Base-by-base conservation (phyloP, 2,329 filamentous ascomycete genomes). In the Sarocladium strictum region DNA sequence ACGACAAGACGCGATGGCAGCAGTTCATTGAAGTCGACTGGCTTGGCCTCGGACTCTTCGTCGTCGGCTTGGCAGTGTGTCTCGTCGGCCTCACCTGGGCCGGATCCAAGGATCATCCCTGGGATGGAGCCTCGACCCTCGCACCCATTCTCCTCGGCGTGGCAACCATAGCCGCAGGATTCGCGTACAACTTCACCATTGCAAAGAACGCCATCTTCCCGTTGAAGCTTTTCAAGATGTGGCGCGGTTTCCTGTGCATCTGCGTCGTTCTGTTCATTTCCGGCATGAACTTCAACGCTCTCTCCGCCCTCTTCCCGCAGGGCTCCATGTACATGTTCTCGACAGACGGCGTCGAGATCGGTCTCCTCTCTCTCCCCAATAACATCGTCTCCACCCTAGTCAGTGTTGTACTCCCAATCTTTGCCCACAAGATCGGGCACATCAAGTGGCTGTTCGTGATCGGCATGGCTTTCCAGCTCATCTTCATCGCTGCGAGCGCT, bases 371-470 rank as follows among this genome's bases (percentile, higher is more conserved):
- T n/a, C 35, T 38, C 6, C 35, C 35, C 5, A 38, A 5, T n/a
- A 38, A 38, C 15, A 38, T 38, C 35, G 15, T 38, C 35, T 9
- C 35, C 35, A 38, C 35, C 7, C 5, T 38, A 5, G 35, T 38
- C 35, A 38, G 35, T n/a, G 35, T 38, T 5, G 15, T 38, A 5
- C 35, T 38, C 35, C 35, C 35, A 5, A 38, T 38, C 35, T 38
- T 38, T n/a, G 35, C 35, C 35, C 35, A 38, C 35, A 38, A 38
- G 35, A 38, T 38, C 15, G 35, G 35, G 35, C 35, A 38, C 35
- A 38, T 38, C 35, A 38, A 38, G 35, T 38, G 35, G 35, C 35
- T 10, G 33, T 68, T 69, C 59, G 59, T 69, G 19, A 64, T 69
- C 43, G 67, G 67, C 38, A 58, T 69, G 24, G 35, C 35, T 6